phyloP scores from a whole-genome alignment of 306 rosid species.

The Quercus parvula region DNA sequence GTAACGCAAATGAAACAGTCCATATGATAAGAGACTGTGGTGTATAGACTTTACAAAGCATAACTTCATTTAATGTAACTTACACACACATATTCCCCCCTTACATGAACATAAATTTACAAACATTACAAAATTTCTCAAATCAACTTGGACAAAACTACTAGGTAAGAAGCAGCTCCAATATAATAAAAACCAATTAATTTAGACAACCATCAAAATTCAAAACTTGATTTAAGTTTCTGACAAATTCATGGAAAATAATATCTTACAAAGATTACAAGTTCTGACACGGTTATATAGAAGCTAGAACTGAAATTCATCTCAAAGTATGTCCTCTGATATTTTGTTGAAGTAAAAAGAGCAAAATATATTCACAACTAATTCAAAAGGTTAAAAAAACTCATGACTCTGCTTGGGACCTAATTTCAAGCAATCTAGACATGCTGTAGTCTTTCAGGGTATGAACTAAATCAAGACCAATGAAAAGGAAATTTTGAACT shows the following conservation, averaged over 20 bases:
- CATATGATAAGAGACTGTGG: neutral
- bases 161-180: neutral
- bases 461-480: neutral
- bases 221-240: neutral
- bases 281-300: neutral
- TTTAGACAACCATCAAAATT: neutral
- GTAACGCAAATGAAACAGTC: neutral
- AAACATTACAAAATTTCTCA: neutral
- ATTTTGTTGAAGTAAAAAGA: neutral
- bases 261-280: neutral
- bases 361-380: slow-evolving; percentile 1
- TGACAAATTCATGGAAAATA: neutral
- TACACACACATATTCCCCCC: neutral
- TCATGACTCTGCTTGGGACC: neutral
- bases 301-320: neutral
- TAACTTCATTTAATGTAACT: slow-evolving; percentile 4
- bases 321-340: neutral
- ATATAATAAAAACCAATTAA: neutral
- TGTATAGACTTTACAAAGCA: neutral
- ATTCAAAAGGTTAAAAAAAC: neutral
- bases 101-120: neutral
- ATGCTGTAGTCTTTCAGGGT: neutral
- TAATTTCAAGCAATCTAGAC: neutral
- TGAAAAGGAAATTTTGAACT: neutral
- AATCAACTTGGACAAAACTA: neutral